Evolutionary conservation across 2,329 filamentous ascomycete genomes (phyloP), one percentile per base, ranked within the genome.

Genomic region (Juglanconis sp.): DNA sequence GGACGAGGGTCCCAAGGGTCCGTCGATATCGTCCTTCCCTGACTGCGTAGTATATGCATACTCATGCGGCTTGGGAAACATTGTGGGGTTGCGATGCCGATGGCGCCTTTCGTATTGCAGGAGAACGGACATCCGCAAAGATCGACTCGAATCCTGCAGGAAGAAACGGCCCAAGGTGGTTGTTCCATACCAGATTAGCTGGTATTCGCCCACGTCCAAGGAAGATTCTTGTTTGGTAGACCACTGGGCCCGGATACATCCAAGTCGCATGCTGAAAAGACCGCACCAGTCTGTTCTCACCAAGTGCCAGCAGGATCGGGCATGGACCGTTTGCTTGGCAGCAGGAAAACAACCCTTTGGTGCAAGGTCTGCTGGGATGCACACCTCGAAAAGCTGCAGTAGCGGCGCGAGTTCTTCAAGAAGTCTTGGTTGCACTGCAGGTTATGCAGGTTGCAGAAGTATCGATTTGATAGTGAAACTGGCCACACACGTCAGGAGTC

Each of bases 381-480:
- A 10, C 38, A 42, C 38, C n/a, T 13, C 4, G 38, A 42, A 42
- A 42, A 7, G 38, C 10, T 57, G 48, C 55, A 53, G 56, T 56
- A 60, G 57, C 49, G 57, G 49, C 44, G 42, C 32, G 53, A 47
- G 53, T 36, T 53, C 35, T 34, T 30, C 5, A 38, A 44, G 13
- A 48, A 31, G 52, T 5, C 40, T 54, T 53, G 61, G 61, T 61
- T 61, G 35, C 61, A 63, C 50, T 61, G 61, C 61, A 63, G 54
- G 31, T 36, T 61, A 58, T 61, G 61, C 61, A 63, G 54, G 31
- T 36, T 61, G 61, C 54, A 61, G 54, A 38, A 55, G 24, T n/a
- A 40, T 17, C 48, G 38, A 50, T 54, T 47, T 40, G 49, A 54
- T 56, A 44, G 34, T 53, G 53, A 48, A 42, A 48, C 50, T 38